Base-by-base conservation (phyloP, 2,329 filamentous ascomycete genomes). In the Botryotinia narcissicola region DNA sequence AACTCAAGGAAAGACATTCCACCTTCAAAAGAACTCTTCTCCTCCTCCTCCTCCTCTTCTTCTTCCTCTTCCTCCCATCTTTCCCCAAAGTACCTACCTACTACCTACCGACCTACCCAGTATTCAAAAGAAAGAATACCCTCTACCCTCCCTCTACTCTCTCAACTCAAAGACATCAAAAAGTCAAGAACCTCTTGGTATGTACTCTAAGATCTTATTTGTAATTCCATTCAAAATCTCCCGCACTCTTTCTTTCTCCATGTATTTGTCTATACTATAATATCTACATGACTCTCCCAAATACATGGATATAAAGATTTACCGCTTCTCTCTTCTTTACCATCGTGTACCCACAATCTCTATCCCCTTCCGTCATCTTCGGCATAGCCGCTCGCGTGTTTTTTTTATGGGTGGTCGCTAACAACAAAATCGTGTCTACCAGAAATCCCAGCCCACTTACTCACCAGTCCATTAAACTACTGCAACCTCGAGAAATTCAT, bases 401-500 rank as follows among this genome's bases (percentile, higher is more conserved):
- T 69, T 71, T 46, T 71, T 74, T 18, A 29, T 57, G 51, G 76
- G 78, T 76, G 74, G 44, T 66, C 61, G 76, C 78, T 80, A 78
- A 80, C 75, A 57, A 75, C 70, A 68, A 74, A 64, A 69, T 61
- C 67, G 66, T 54, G 44, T 72, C 59, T 57, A 54, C 37, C 70
- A 72, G 70, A 72, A 72, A 72, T 72, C 70, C 59, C 46, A 72
- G 70, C 37, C 70, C 70, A 72, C 70, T 70, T 77, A 77, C 76
- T 77, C 75, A 75, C 75, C 75, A 74, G 70, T 75, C 72, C 60
- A 63, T 78, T 77, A 75, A 76, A 51, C 67, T 51, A 72, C 78
- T 78, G 76, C 77, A 74, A 74, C 77, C 76, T 78, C 76, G 75
- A 79, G 72, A 75, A 48, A 61, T 73, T 70, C 76, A 74, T 76